Base-by-base conservation (phyloP, 805 yeast species). In the Yamadazyma olivae region DNA sequence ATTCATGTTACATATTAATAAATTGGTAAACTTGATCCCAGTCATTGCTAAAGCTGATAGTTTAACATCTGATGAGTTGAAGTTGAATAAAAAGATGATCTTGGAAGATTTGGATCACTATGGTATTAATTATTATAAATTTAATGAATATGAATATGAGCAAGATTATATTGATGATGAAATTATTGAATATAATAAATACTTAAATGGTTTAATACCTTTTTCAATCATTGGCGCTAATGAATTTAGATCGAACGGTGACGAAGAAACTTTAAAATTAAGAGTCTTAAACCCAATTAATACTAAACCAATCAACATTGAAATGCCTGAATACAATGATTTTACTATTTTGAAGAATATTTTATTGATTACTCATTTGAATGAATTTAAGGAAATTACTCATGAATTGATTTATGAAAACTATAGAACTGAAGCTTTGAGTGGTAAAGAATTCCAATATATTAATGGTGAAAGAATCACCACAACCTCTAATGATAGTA, bases 361-460 rank as follows among this genome's bases (percentile, higher is more conserved):
- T 3, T 66, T 89, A 41, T 74, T 89, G 52, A 83, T 85, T 51
- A 80, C 93, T 13, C 96, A 88, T 62, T 73, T 89, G 60, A 81
- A 81, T 56, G 96, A 89, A 55, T 78, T 89, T 60, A 87, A 87
- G 63, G 96, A 89, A 51, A 73, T 77, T 52, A 89, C 97, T 6
- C 95, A 85, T 57, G 95, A 88, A 56, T 74, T 81, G 27, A 67
- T 89, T 45, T 89, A 89, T 59, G 97, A 89, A 60, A 81, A 80
- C 55, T 89, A 89, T 63, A 81, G 97, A 72, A 85, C 96, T 7
- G 88, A 81, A 53, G 89, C 90, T 13, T 72, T 85, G 44, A 79
- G 87, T 19, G 81, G 84, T 20, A 82, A 78, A 41, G 67, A 58
- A 53, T 66, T 69, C 56, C 65, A 65, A 39, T 67, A 70, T 45